Conservation (phyloP, 1,284 basidiomycete genomes). For the Mycena citricolor region DNA sequence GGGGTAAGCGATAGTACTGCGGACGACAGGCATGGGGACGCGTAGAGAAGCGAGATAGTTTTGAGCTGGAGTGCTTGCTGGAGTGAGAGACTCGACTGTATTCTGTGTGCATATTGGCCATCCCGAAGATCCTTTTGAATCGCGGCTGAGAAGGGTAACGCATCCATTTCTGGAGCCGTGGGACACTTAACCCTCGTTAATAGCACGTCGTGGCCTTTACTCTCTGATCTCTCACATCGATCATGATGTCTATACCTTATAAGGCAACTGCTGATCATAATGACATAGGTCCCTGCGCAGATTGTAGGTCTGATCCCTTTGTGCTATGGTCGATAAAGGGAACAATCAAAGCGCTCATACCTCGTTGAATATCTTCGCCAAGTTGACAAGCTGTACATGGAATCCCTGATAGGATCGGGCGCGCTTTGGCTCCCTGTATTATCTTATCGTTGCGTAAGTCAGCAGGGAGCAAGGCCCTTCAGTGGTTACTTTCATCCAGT, state of each 20-base stretch:
- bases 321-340: too few relatives aligned
- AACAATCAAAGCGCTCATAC: too few relatives aligned
- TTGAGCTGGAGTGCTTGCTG: neutral
- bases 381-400: too few relatives aligned
- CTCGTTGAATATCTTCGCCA: too few relatives aligned
- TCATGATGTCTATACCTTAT: neutral
- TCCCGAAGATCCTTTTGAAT: neutral
- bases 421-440: too few relatives aligned
- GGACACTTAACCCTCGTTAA: slow-evolving; percentile 13
- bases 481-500: too few relatives aligned
- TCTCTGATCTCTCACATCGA: neutral
- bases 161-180: neutral
- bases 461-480: too few relatives aligned
- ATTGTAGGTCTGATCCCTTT: too few relatives aligned
- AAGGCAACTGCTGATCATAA: neutral
- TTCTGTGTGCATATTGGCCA: neutral
- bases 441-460: too few relatives aligned
- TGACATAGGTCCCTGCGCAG: too few relatives aligned
- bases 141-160: neutral
- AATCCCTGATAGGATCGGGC: too few relatives aligned
- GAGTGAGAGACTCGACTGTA: too few relatives aligned
- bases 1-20: slow-evolving; percentile 6
- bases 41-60: neutral
- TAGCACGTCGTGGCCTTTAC: slow-evolving; percentile 7
- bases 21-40: slow-evolving; percentile 11